A percentile compares a stretch with the other conserved stretches of the same genome.
Evolutionary conservation across 495 filamentous ascomycete species (phyloP).

Genomic region (Amorphotheca resinae): DNA sequence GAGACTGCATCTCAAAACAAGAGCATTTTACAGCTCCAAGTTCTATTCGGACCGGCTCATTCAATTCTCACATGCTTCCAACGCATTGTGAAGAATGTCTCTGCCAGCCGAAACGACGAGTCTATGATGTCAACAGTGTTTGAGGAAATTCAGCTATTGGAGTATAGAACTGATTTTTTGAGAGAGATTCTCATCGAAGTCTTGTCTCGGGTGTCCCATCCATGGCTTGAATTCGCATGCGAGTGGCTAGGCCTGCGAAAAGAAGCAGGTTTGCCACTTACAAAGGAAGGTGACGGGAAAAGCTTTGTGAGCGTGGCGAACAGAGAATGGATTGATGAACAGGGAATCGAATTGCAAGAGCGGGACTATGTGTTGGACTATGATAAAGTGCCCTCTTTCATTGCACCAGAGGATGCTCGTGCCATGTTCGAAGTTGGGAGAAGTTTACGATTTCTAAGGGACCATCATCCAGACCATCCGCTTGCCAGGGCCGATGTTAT

Average conservation of each 20-base stretch:
- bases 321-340: constrained; percentile 40
- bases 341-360: constrained; percentile 35
- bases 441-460: constrained; percentile 60
- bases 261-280: constrained; percentile 36
- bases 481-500: constrained; percentile 41
- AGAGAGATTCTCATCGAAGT: constrained; percentile 53
- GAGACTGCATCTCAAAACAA: constrained; percentile 25
- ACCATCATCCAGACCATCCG: constrained; percentile 66
- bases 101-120: constrained; percentile 47
- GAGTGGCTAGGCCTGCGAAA: constrained; percentile 65
- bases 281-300: constrained; percentile 32
- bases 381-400: constrained; percentile 51
- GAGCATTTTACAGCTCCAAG: constrained; percentile 58
- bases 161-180: constrained; percentile 49
- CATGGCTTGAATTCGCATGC: constrained; percentile 62
- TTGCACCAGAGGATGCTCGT: constrained; percentile 49
- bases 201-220: constrained; percentile 46
- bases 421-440: constrained; percentile 66
- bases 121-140: constrained; percentile 57
- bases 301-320: constrained; percentile 52
- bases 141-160: constrained; percentile 45
- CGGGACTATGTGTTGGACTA: constrained; percentile 48
- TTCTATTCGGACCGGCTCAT: constrained; percentile 48
- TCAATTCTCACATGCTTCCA: constrained; percentile 50
- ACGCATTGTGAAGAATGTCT: constrained; percentile 42